A percentile compares a stretch with the other conserved stretches of the same genome.
Evolutionary conservation across 2,329 filamentous ascomycete genomes (phyloP).

Genomic region (Penicillium sclerotiorum): DNA sequence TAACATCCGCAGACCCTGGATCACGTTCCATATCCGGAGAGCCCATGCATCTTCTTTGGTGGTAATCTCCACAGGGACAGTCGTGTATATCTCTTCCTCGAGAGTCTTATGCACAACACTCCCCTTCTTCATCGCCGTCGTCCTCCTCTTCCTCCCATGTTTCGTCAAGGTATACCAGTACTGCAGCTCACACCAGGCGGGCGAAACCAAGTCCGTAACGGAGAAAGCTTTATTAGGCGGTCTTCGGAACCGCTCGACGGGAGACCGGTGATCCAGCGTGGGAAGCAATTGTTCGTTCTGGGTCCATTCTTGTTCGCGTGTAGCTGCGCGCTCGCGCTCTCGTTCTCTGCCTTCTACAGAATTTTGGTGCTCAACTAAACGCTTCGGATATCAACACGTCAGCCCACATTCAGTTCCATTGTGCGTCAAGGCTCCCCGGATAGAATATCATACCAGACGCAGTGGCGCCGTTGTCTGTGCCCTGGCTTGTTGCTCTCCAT

Average conservation of each 20-base stretch:
- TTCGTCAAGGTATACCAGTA: conserved; percentile 84
- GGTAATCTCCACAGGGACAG: conserved; percentile 70
- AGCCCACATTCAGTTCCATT: conserved; percentile 44
- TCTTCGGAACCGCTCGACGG: conserved; percentile 76
- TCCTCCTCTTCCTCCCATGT: conserved; percentile 73
- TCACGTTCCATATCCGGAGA: conserved; percentile 83
- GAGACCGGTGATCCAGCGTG: conserved; percentile 56
- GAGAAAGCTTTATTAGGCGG: conserved; percentile 77
- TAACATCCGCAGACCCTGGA: conserved; percentile 78
- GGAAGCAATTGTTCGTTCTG: conserved; percentile 15
- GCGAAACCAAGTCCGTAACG: conserved; percentile 84
- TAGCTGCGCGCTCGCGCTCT: conserved; percentile 33
- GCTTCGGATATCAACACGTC: conserved; percentile 62
- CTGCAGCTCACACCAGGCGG: conserved; percentile 94
- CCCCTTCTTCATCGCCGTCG: conserved; percentile 81
- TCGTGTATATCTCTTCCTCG: conserved; percentile 81
- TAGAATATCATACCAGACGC: conserved; percentile 36
- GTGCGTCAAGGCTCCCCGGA: neutral
- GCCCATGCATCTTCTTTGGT: conserved; percentile 83
- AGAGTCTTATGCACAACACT: conserved; percentile 77
- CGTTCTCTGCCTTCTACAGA: conserved; percentile 39
- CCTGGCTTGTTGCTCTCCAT: conserved; percentile 29
- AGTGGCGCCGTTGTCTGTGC: conserved; percentile 26
- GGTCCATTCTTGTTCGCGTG: conserved; percentile 31
- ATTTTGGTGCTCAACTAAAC: conserved; percentile 59